A percentile compares a stretch with the other conserved stretches of the same genome.
phyloP scores from a whole-genome alignment of 352 stramenopile species.

The Elongisporangium anandrum region DNA sequence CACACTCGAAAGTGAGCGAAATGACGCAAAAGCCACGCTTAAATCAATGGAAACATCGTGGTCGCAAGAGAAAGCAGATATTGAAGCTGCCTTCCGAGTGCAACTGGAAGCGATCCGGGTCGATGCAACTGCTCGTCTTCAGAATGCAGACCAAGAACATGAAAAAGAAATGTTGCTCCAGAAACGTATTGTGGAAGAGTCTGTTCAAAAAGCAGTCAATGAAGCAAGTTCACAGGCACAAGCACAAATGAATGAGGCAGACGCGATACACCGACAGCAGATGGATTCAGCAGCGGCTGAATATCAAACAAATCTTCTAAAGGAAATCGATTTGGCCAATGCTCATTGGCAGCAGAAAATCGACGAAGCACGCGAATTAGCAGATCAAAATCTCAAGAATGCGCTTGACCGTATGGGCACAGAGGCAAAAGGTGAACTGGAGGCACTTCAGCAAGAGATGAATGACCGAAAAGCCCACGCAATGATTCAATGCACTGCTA shows the following conservation, averaged over 20 bases:
- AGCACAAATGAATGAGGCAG: constrained; percentile 1
- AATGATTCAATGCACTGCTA: constrained; percentile 58
- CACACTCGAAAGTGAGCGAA: constrained; percentile 1
- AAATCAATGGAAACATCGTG: neutral
- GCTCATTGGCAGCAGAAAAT: constrained; percentile 35
- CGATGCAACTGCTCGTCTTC: neutral
- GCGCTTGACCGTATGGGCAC: constrained; percentile 25
- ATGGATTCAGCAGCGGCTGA: neutral
- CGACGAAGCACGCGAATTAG: constrained; percentile 11
- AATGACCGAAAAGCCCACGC: constrained; percentile 53
- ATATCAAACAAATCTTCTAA: constrained; percentile 23
- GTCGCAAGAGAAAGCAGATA: constrained; percentile 6
- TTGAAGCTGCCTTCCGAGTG: neutral
- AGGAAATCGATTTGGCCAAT: constrained; percentile 16
- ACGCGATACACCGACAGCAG: neutral
- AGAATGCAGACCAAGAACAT: neutral
- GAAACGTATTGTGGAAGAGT: neutral
- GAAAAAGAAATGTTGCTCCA: neutral
- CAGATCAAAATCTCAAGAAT: constrained; percentile 30
- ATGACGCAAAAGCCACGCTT: neutral
- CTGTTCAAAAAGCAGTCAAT: neutral
- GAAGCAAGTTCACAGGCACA: neutral
- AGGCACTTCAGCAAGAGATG: constrained; percentile 52
- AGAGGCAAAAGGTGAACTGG: constrained; percentile 28
- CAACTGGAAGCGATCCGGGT: neutral